These are phyloP conservation scores for Fusarium coicis DNA, from an alignment of 2,329 filamentous ascomycete species.

Conservation along the genomic window DNA sequence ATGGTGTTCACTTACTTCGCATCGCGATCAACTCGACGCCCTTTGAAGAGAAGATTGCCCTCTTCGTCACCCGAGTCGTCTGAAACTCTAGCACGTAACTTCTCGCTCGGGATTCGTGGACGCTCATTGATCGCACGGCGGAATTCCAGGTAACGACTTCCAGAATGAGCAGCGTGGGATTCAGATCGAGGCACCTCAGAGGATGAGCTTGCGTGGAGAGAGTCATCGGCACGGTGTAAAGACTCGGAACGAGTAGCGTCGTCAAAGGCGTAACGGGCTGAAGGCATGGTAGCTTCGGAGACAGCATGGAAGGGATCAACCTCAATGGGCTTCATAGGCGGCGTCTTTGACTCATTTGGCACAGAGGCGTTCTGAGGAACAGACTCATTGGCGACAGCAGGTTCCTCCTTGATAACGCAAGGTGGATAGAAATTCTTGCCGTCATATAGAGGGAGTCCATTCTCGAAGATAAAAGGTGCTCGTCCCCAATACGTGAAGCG, in stretches of 20 bases:
- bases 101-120: slow-evolving; percentile 18
- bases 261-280: slow-evolving; percentile 41
- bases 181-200: slow-evolving; percentile 38
- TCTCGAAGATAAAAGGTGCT: slow-evolving; percentile 60
- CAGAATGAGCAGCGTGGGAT: slow-evolving; percentile 40
- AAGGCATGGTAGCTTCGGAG: slow-evolving; percentile 2
- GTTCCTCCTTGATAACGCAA: slow-evolving; percentile 59
- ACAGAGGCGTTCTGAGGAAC: neutral
- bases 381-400: slow-evolving; percentile 5
- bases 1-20: slow-evolving; percentile 45
- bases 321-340: slow-evolving; percentile 5
- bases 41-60: slow-evolving; percentile 52
- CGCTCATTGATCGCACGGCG: slow-evolving; percentile 33
- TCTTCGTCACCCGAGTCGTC: slow-evolving; percentile 47
- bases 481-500: slow-evolving; percentile 71
- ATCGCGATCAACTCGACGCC: slow-evolving; percentile 46
- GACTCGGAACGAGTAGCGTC: slow-evolving; percentile 50
- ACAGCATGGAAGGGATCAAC: slow-evolving; percentile 35
- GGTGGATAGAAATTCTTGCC: slow-evolving; percentile 72
- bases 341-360: neutral
- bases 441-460: slow-evolving; percentile 70
- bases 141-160: slow-evolving; percentile 44
- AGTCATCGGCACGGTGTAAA: slow-evolving; percentile 38
- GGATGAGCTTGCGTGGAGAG: slow-evolving; percentile 32
- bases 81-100: slow-evolving; percentile 13